phyloP scores from a whole-genome alignment of 2,329 filamentous ascomycete species.

The Cercospora nicotianae region DNA sequence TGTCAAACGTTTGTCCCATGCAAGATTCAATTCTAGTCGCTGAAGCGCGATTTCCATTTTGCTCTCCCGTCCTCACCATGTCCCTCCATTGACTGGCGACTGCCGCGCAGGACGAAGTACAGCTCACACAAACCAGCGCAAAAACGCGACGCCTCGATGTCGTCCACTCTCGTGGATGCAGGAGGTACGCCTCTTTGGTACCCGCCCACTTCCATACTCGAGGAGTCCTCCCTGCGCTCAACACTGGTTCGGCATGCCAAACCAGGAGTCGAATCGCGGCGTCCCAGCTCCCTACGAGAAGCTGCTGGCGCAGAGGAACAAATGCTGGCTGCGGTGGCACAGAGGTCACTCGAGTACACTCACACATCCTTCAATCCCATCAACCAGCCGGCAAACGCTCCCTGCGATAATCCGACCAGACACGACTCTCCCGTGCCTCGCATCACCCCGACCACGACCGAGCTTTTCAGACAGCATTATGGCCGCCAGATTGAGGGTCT shows the following conservation, averaged over 20 bases:
- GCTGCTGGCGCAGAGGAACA: not conserved
- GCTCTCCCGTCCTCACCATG: not conserved
- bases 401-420: not conserved
- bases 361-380: constrained; percentile 5
- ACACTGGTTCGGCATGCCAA: not conserved
- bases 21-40: not conserved
- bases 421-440: not conserved
- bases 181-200: constrained; percentile 13
- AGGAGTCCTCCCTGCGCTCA: constrained; percentile 17
- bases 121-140: not conserved
- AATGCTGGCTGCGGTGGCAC: not conserved
- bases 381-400: not conserved
- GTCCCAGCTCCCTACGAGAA: not conserved
- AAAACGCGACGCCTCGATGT: not conserved
- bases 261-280: not conserved
- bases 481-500: constrained; percentile 12
- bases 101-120: not conserved
- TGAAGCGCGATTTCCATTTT: not conserved
- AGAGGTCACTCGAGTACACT: not conserved
- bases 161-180: constrained; percentile 4
- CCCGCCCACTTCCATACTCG: constrained; percentile 1
- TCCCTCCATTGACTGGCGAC: not conserved
- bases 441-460: constrained; percentile 13
- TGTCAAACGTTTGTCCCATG: not conserved
- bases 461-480: constrained; percentile 12